A percentile compares a stretch with the other conserved stretches of the same genome.
phyloP scores from a whole-genome alignment of 768 basidiomycete genomes.

The Collybia nuda region DNA sequence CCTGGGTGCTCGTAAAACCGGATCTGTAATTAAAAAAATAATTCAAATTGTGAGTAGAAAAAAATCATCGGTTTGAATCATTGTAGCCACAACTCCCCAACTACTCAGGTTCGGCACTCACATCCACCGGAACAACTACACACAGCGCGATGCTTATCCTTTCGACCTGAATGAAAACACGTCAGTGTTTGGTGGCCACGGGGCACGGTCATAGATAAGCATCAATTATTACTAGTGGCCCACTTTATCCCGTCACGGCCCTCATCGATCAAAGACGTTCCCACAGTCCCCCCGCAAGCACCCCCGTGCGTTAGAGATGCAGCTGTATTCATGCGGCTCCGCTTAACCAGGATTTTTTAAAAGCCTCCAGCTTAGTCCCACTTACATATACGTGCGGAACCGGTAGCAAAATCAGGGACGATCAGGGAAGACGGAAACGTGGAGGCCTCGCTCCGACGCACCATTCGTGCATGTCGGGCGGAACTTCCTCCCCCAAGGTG shows the following conservation, averaged over 20 bases:
- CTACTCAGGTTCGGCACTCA: neutral
- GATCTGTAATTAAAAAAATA: neutral
- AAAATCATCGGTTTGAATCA: neutral
- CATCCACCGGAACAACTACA: slow-evolving; percentile 5
- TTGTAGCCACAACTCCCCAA: too few species aligned
- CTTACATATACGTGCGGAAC: neutral
- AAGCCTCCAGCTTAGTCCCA: slow-evolving; percentile 1
- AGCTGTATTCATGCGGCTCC: slow-evolving; percentile 4
- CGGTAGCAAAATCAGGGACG: neutral
- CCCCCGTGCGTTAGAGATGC: slow-evolving; percentile 8
- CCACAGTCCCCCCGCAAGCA: slow-evolving; percentile 10
- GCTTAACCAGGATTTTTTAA: slow-evolving; percentile 7
- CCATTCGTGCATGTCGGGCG: slow-evolving; percentile 3
- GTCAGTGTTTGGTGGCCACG: neutral
- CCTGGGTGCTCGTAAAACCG: slow-evolving; percentile 9
- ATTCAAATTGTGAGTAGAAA: neutral
- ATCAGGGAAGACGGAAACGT: too few species aligned
- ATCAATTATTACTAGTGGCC: neutral
- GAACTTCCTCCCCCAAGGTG: slow-evolving; percentile 2
- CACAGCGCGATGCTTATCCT: slow-evolving; percentile 2
- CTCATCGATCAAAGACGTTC: slow-evolving; percentile 10
- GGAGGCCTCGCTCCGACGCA: slow-evolving; percentile 1
- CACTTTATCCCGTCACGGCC: slow-evolving; percentile 4
- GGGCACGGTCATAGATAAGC: neutral
- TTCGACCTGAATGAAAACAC: slow-evolving; percentile 1